A percentile compares a stretch with the other conserved stretches of the same genome.
Conservation (phyloP, 305 asterid genomes). For the Vinca major region DNA sequence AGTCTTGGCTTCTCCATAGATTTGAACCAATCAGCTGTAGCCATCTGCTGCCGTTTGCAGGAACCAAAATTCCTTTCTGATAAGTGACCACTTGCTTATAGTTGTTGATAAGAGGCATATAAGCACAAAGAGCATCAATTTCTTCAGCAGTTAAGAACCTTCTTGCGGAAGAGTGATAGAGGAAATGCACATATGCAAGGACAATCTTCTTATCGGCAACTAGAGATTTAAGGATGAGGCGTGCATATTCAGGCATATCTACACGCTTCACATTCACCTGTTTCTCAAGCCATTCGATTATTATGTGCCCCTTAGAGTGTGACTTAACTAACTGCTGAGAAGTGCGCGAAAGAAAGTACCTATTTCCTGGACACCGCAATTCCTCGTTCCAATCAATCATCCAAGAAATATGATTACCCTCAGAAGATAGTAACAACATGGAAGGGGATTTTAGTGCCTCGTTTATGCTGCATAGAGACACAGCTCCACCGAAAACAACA, state of each 20-base stretch:
- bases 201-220: slow-evolving; percentile 5
- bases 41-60: slow-evolving; percentile 31
- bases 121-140: slow-evolving; percentile 9
- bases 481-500: no score
- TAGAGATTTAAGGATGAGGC: no score
- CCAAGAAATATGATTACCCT: slow-evolving; percentile 17
- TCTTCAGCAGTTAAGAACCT: slow-evolving; percentile 8
- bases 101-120: slow-evolving; percentile 21
- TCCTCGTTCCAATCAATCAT: slow-evolving; percentile 9
- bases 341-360: slow-evolving; percentile 16
- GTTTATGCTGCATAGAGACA: slow-evolving; percentile 6
- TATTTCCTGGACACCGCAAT: slow-evolving; percentile 13
- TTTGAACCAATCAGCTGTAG: slow-evolving; percentile 28
- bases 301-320: no score
- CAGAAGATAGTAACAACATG: slow-evolving; percentile 5
- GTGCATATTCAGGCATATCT: no score
- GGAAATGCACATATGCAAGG: slow-evolving; percentile 22
- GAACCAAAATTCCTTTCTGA: slow-evolving; percentile 23
- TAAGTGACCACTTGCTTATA: slow-evolving; percentile 18
- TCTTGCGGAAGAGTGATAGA: slow-evolving; percentile 14
- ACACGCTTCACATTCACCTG: no score
- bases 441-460: slow-evolving; percentile 1
- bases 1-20: slow-evolving; percentile 25
- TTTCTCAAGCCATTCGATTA: no score
- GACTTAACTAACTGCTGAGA: slow-evolving; percentile 17